phyloP scores from a whole-genome alignment of 1,139 yeast species.

The Yamadazyma aaseri region DNA sequence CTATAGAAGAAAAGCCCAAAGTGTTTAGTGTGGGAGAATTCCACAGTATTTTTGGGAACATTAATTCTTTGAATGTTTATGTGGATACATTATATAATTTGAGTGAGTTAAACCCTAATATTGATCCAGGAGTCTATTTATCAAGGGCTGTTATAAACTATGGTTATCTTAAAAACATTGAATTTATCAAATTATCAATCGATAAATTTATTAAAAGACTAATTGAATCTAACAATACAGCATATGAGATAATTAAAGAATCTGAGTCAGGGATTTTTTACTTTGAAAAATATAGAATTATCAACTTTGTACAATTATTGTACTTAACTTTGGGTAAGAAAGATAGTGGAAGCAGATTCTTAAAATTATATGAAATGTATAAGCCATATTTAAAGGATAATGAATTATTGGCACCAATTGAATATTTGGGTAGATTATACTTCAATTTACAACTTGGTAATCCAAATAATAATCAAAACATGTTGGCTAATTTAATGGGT shows the following conservation, averaged over 20 bases:
- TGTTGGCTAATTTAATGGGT: constrained; percentile 85
- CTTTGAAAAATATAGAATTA: constrained; percentile 33
- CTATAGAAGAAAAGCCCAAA: constrained; percentile 31
- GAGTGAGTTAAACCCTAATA: constrained; percentile 28
- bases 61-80: constrained; percentile 54
- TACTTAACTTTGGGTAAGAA: constrained; percentile 60
- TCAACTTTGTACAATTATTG: constrained; percentile 72
- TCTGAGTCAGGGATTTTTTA: constrained; percentile 14
- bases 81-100: constrained; percentile 49
- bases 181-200: constrained; percentile 51
- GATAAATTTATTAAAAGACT: constrained; percentile 33
- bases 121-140: constrained; percentile 51
- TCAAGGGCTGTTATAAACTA: constrained; percentile 71
- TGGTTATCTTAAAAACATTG: constrained; percentile 59
- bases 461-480: constrained; percentile 57
- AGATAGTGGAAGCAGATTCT: constrained; percentile 52
- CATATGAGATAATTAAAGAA: constrained; percentile 12
- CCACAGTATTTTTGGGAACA: constrained; percentile 68
- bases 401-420: constrained; percentile 42
- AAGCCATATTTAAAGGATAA: constrained; percentile 27
- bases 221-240: constrained; percentile 14
- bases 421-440: constrained; percentile 47
- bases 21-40: constrained; percentile 46
- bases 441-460: constrained; percentile 48
- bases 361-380: constrained; percentile 49